A percentile compares a stretch with the other conserved stretches of the same genome.
Conservation (phyloP, 1,284 basidiomycete genomes). For the Malassezia psittaci region DNA sequence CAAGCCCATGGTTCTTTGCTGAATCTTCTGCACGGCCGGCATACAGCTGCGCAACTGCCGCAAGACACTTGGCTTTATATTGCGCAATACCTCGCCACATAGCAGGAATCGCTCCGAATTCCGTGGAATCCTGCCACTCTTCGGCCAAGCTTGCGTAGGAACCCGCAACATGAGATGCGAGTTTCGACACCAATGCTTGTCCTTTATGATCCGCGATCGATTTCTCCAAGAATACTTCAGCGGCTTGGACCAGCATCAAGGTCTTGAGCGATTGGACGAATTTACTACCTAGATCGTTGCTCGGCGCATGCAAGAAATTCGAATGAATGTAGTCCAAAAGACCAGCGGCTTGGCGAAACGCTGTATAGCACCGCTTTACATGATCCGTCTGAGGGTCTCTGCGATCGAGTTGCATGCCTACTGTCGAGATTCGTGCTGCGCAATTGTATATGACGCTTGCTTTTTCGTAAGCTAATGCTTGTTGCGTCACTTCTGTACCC, state of each 20-base stretch:
- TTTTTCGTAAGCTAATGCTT: conserved; percentile 94
- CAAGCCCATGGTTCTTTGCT: conserved; percentile 71
- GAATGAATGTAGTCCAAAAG: conserved; percentile 99
- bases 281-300: conserved; percentile 87
- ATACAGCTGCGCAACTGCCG: conserved; percentile 76
- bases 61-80: conserved; percentile 83
- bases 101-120: background rate
- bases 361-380: conserved; percentile 86
- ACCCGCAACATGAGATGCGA: conserved; percentile 69
- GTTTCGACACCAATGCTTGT: conserved; percentile 66
- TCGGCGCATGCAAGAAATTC: conserved; percentile 95
- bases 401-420: conserved; percentile 66
- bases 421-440: conserved; percentile 79
- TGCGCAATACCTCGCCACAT: conserved; percentile 44
- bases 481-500: conserved; percentile 76
- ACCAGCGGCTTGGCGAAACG: conserved; percentile 81
- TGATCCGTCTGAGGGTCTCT: conserved; percentile 56
- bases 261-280: conserved; percentile 84
- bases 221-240: conserved; percentile 93
- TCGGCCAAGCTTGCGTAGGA: conserved; percentile 72
- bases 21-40: conserved; percentile 68
- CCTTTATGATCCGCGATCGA: conserved; percentile 54
- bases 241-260: conserved; percentile 80
- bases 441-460: conserved; percentile 96
- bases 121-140: conserved; percentile 87